Evolutionary conservation across 805 yeast genomes (phyloP).

Genomic region (Teunomyces pallodes): DNA sequence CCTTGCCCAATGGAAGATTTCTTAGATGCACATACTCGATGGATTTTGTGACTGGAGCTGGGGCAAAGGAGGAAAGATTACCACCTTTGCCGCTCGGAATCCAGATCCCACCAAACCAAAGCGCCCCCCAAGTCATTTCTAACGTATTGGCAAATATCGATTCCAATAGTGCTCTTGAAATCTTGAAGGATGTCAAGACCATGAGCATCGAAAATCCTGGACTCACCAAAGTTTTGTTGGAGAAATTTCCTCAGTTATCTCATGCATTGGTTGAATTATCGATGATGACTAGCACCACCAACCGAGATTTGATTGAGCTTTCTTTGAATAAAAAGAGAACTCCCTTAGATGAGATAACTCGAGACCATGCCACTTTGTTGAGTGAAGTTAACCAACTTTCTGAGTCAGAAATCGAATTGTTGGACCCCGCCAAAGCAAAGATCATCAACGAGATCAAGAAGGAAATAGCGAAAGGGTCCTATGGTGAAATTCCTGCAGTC

Average conservation of each 20-base stretch:
- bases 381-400: constrained; percentile 25
- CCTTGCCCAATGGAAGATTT: constrained; percentile 60
- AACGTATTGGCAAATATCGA: constrained; percentile 20
- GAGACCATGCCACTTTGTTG: constrained; percentile 35
- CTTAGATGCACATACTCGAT: constrained; percentile 71
- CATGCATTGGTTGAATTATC: constrained; percentile 80
- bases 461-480: constrained; percentile 21
- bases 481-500: constrained; percentile 11
- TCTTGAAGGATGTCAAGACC: constrained; percentile 51
- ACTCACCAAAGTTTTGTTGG: constrained; percentile 57
- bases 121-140: constrained; percentile 30
- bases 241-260: constrained; percentile 74
- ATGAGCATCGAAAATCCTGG: constrained; percentile 58
- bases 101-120: constrained; percentile 40
- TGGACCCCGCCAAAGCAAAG: constrained; percentile 22
- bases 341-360: constrained; percentile 25
- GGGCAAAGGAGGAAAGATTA: constrained; percentile 22
- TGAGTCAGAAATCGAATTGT: constrained; percentile 26
- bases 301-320: constrained; percentile 35
- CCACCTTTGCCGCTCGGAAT: constrained; percentile 43
- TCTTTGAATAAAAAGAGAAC: constrained; percentile 33
- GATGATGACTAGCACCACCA: constrained; percentile 31
- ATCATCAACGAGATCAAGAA: constrained; percentile 14
- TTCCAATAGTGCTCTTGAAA: constrained; percentile 19
- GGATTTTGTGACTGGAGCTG: constrained; percentile 15